phyloP scores from a whole-genome alignment of 2,329 filamentous ascomycete genomes.

The Nigrospora osmanthi region DNA sequence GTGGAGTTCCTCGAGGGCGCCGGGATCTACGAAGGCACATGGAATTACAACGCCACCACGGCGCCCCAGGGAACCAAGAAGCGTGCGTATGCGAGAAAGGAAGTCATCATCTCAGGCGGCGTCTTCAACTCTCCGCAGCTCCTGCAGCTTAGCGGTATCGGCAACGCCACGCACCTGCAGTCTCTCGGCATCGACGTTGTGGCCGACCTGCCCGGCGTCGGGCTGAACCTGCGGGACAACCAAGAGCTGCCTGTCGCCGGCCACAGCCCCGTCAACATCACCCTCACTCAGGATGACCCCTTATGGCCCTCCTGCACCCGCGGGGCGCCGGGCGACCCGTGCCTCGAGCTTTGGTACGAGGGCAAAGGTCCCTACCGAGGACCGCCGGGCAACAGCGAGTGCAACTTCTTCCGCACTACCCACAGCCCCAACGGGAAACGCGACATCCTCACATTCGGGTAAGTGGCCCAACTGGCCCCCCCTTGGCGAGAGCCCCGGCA shows the following conservation, averaged over 20 bases:
- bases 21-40: slow-evolving; percentile 19
- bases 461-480: neutral
- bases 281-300: neutral
- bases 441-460: slow-evolving; percentile 10
- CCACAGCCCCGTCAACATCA: slow-evolving; percentile 3
- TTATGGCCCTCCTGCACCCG: neutral
- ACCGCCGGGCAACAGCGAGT: neutral
- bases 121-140: slow-evolving; percentile 40
- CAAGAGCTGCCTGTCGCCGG: slow-evolving; percentile 24
- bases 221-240: slow-evolving; percentile 37
- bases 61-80: slow-evolving; percentile 13
- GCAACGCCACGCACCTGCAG: slow-evolving; percentile 27
- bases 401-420: neutral
- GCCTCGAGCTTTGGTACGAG: neutral
- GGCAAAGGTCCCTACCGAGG: neutral
- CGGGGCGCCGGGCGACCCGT: neutral
- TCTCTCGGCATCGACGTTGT: slow-evolving; percentile 32
- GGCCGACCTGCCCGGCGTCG: slow-evolving; percentile 35
- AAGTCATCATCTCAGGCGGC: slow-evolving; percentile 40
- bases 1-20: slow-evolving; percentile 13
- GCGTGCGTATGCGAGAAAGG: slow-evolving; percentile 20
- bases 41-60: slow-evolving; percentile 10
- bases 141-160: slow-evolving; percentile 39
- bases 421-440: slow-evolving; percentile 7
- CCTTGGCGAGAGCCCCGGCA: too few relatives aligned